Conservation (phyloP, 2,329 filamentous ascomycete species). For the Botryotinia globosa region DNA sequence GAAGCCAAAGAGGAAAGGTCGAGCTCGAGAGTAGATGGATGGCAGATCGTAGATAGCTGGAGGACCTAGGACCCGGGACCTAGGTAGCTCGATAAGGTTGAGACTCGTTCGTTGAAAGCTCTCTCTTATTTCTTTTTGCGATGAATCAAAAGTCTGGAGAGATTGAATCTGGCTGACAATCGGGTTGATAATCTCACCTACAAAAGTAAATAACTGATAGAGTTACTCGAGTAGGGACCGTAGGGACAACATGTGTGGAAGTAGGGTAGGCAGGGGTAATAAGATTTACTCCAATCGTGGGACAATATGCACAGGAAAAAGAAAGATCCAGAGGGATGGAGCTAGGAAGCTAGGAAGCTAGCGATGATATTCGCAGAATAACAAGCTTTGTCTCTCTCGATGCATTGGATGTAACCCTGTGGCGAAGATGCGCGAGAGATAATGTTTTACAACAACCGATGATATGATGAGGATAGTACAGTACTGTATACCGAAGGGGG, state of each 20-base stretch:
- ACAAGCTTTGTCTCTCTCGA: neutral
- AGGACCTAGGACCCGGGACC: neutral
- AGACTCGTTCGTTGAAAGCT: neutral
- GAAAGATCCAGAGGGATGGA: neutral
- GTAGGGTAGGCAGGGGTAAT: neutral
- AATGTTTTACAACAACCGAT: neutral
- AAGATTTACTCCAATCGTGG: neutral
- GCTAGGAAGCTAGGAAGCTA: too few relatives aligned
- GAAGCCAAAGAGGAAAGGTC: neutral
- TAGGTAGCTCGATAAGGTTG: neutral
- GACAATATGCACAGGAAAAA: neutral
- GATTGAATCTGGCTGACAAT: neutral
- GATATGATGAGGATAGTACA: neutral
- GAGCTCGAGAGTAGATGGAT: neutral
- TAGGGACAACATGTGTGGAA: neutral
- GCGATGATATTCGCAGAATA: slow-evolving; percentile 15
- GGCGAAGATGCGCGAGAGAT: neutral
- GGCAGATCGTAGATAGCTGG: neutral
- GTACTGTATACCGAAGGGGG: neutral
- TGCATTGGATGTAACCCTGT: neutral
- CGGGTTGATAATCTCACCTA: neutral
- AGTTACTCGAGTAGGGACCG: neutral
- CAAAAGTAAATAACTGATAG: neutral
- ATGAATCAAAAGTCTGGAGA: neutral
- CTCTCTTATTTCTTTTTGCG: neutral